Evolutionary conservation across 148 eudicot species (phyloP), one percentile per base, ranked within the genome.

Genomic region (Vaccinium macrocarpon): DNA sequence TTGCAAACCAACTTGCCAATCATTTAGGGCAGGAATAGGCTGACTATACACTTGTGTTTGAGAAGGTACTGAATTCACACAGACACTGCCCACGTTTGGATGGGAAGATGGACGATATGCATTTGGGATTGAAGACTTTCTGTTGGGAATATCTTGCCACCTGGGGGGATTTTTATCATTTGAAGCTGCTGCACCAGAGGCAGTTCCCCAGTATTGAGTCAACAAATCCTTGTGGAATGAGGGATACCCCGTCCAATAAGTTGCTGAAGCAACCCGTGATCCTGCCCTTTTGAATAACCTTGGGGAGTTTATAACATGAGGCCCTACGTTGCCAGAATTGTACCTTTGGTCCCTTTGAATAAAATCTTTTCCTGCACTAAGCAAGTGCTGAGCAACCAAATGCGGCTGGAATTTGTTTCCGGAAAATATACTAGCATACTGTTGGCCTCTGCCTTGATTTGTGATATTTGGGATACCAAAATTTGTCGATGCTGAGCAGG

Each of bases 351-450:
- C 80, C 61, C 87, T 77, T 64, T 49, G 87, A 61, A 76, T 38
- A 84, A 62, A 62, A 53, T 70, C 82, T 13, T 61, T 85, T 66
- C 73, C 79, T 16, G 87, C 13, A 78, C 74, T 85, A 12, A 70
- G 85, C 81, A 85, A 78, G 42, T 82, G 86, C 52, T 66, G 87
- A 35, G 88, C 80, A 56, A 85, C 84, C 75, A 82, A 73, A 86
- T 84, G 81, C 25, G 92, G 82, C 64, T 79, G 94, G 83, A 62
- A 86, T 71, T 87, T 89, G 78, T 81, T 86, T 78, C 91, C 87
- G 52, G 89, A 81, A 46, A 79, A 82, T 73, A 72, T 29, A 61
- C 64, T 29, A 59, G 72, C 86, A 62, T 80, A 85, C 48, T 84
- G 88, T 25, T 68, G 92, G 61, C 7, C 79, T 90, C 89, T 81